Evolutionary conservation across 2,329 filamentous ascomycete genomes (phyloP), one percentile per base, ranked within the genome.

Genomic region (Colletotrichum scovillei): DNA sequence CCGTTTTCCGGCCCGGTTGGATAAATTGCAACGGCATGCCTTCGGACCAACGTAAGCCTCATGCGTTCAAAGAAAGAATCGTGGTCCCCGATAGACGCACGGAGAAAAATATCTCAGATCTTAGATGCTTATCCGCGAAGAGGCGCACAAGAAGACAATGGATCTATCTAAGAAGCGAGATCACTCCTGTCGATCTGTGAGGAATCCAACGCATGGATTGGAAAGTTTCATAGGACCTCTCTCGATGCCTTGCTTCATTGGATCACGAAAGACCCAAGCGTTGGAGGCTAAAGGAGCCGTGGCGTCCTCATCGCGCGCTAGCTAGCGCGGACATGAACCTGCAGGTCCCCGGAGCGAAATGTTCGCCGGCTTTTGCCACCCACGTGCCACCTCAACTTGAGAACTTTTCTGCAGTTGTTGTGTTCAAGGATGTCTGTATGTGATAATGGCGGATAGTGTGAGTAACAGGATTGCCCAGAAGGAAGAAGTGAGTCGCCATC

Each of bases 1-100:
- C 12, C 19, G n/a, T 16, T 2, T 58, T 24, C 12, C 19, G 14
- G 26, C 24, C 28, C 22, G 19, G 19, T 14, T 57, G 22, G 19
- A 30, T 16, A n/a, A 28, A 73, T 53, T 66, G 28, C 35, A 3
- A 16, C 67, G 67, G 70, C 28, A 49, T 56, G 70, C 60, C 70
- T 66, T 62, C 67, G 60, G 70, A 16, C 32, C 8, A 38, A 73
- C 46, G 8, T n/a, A 16, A 5, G 16, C 22, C 16, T 9, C 5
- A 9, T 19, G 19, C 26, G n/a, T 52, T 53, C 53, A 57, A 62
- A 60, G 32, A 22, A 32, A 59, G 63, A 24, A 32, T 3, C 12
- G n/a, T 22, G 22, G 46, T 28, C 12, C 7, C 6, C 52, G 59
- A 64, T 49, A 46, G 32, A 46, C 42, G 46, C 59, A 52, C 32